Evolutionary conservation across 352 stramenopile genomes (phyloP).

Genomic region (Halophytophthora polymorphica): DNA sequence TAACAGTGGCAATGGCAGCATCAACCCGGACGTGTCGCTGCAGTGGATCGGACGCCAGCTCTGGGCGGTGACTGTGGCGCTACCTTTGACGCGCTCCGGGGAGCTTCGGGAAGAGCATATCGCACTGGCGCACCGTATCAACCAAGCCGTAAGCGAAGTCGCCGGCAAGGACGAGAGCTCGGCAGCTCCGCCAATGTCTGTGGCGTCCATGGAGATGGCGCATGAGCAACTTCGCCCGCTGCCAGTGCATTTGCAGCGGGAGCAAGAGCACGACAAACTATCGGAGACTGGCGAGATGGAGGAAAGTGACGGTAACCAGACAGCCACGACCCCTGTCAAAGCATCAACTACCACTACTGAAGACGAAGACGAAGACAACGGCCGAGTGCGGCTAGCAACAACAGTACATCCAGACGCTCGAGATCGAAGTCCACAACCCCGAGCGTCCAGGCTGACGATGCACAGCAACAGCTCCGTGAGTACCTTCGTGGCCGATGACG

Average conservation of each 20-base stretch:
- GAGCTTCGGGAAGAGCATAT: constrained; percentile 70
- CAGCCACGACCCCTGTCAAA: no score
- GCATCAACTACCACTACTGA: no score
- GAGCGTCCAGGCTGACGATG: background rate
- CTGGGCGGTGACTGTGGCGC: constrained; percentile 63
- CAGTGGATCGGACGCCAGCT: constrained; percentile 74
- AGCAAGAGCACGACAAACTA: no score
- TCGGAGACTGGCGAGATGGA: no score
- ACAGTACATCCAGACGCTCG: no score
- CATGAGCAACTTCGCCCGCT: no score
- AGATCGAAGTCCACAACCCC: constrained; percentile 7
- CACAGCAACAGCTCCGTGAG: constrained; percentile 20
- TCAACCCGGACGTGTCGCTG: constrained; percentile 73
- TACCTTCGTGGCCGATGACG: constrained; percentile 20
- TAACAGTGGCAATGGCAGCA: constrained; percentile 1
- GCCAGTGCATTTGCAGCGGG: no score
- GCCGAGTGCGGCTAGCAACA: no score
- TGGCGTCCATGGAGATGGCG: no score
- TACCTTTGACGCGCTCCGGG: constrained; percentile 53
- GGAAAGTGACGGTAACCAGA: no score
- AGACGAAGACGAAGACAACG: no score
- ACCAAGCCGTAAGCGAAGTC: constrained; percentile 50
- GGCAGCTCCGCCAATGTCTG: background rate
- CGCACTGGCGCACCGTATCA: constrained; percentile 53
- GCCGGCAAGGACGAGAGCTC: constrained; percentile 19